Evolutionary conservation across 106 monocot species (phyloP), one percentile per base, ranked within the genome.

Genomic region (Phalaenopsis equestris): DNA sequence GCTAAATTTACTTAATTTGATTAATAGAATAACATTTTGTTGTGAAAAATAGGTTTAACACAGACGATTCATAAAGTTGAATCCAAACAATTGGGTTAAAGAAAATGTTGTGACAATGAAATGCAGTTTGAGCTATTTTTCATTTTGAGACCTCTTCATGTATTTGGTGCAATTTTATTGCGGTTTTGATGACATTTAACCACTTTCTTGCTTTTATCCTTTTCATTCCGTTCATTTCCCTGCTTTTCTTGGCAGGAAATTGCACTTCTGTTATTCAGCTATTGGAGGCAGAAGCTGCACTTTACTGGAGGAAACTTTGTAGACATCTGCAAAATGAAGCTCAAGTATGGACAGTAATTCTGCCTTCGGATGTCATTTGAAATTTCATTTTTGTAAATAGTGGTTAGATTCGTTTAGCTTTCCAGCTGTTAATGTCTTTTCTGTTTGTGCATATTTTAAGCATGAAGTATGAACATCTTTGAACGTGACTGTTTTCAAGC

Each of bases 301-400:
- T 99, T 64, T 99, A 91, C 77, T 99, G 99, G 99, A 94, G 88
- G 87, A 88, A 78, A 15, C 8, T 95, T 37, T 99, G 99, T 83
- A 90, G 64, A 42, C 95, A 95, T 86, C 79, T 99, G 88, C 94
- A 95, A 81, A 76, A 24, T 79, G 89, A 93, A 87, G 93, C 95
- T 80, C 88, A 95, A 79, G 99, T 94, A 84, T 86, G 86, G 8
- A 79, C 18, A 55, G 68, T 12, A 42, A 72, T 1, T 37, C 68
- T 36, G 2, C 11, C 5, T 37, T 24, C 12, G 11, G 12, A 70
- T 70, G 36, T 39, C 38, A 70, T 12, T 70, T 12, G n/a, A 70
- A 38, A 70, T 70, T 70, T 70, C 38, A 0, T 70, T 38, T 65
- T 24, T 65, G 23, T 65, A 65, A 65, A 65, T 65, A 5, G 21